Percentiles rank a stretch among this genome's conserved stretches.
phyloP scores from a whole-genome alignment of 371 early-diverging fungal genomes.

The Mucor sp. region DNA sequence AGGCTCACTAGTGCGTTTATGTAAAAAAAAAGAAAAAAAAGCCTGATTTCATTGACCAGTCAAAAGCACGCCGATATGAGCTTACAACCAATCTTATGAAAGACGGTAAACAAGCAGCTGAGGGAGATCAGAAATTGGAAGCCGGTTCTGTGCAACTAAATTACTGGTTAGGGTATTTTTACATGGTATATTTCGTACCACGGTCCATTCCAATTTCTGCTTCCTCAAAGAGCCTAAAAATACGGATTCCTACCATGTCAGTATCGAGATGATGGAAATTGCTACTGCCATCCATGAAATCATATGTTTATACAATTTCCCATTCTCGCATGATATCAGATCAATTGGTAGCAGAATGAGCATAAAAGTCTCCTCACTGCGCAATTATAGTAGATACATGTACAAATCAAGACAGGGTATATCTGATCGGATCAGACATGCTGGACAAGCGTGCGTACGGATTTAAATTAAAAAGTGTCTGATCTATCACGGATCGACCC shows the following conservation, averaged over 20 bases:
- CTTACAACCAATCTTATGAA: neutral
- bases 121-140: neutral
- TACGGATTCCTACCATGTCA: neutral
- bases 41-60: constrained; percentile 1
- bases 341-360: neutral
- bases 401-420: neutral
- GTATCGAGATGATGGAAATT: neutral
- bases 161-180: neutral
- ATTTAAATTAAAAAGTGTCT: neutral
- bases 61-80: neutral
- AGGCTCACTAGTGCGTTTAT: neutral
- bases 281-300: neutral
- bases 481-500: neutral
- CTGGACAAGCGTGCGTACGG: neutral
- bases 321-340: neutral
- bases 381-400: too few relatives aligned
- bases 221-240: neutral
- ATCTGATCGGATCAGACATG: neutral
- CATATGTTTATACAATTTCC: neutral
- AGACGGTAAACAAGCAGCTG: neutral
- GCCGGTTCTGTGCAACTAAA: neutral
- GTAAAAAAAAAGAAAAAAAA: neutral
- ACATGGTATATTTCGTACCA: constrained; percentile 1
- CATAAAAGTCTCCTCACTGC: too few relatives aligned
- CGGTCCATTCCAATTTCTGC: neutral